Evolutionary conservation across 2,329 filamentous ascomycete genomes (phyloP).

Genomic region (Macrophomina tecta): DNA sequence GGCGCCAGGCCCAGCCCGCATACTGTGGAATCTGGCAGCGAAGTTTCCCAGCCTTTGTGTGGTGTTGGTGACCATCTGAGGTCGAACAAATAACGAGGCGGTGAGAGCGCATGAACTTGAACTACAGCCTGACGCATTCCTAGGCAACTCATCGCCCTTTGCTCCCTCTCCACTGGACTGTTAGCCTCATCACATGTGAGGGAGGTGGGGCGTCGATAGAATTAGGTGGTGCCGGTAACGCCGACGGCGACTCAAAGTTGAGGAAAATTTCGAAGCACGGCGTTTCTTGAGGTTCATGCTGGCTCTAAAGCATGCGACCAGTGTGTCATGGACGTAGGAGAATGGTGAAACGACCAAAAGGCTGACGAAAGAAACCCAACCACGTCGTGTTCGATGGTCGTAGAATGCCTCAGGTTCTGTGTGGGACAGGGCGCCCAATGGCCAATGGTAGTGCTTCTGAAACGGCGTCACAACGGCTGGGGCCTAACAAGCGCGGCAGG

Average conservation of each 20-base stretch:
- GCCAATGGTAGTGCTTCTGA: slow-evolving; percentile 9
- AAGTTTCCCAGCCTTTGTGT: slow-evolving; percentile 16
- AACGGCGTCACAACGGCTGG: slow-evolving; percentile 11
- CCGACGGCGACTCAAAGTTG: background rate
- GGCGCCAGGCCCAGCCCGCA: slow-evolving; percentile 2
- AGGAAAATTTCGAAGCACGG: background rate
- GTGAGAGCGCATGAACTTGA: slow-evolving; percentile 23
- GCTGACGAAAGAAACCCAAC: slow-evolving; percentile 12
- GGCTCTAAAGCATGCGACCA: background rate
- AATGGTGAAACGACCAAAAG: background rate
- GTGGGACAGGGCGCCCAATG: slow-evolving; percentile 7
- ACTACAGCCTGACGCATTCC: slow-evolving; percentile 16
- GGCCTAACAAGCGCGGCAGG: background rate
- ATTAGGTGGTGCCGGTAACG: slow-evolving; percentile 1
- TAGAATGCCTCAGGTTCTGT: slow-evolving; percentile 25
- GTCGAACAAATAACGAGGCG: slow-evolving; percentile 20
- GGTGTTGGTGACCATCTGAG: slow-evolving; percentile 8
- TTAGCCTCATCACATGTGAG: slow-evolving; percentile 12
- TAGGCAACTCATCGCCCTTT: slow-evolving; percentile 11
- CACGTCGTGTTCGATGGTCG: slow-evolving; percentile 7
- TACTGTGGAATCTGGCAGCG: background rate
- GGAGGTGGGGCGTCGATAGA: slow-evolving; percentile 2
- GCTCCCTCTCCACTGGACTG: slow-evolving; percentile 4
- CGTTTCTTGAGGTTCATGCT: slow-evolving; percentile 11
- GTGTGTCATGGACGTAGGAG: background rate